Base-by-base conservation (phyloP, 2,329 filamentous ascomycete species). In the Pyrenophora tritici-repentis region DNA sequence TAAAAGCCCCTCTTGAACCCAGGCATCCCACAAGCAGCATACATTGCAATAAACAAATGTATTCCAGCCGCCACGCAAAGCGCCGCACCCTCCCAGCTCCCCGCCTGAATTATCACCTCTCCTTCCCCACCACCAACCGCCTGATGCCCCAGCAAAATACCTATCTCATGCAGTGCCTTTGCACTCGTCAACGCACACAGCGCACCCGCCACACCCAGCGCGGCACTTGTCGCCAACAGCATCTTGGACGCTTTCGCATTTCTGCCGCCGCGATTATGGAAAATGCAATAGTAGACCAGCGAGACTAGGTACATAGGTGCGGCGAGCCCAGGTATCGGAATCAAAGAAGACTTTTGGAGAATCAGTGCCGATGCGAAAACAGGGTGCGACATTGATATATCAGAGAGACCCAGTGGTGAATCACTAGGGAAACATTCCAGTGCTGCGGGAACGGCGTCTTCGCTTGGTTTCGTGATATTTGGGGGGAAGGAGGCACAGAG, bases 61-160 rank as follows among this genome's bases (percentile, higher is more conserved):
- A 54, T 41, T 16, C 39, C 20, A 17, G 38, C 46, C 6, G 50
- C 50, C 5, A 54, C 38, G 36, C 50, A 54, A 14, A 54, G 12
- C 9, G 32, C 46, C 7, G 14, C 46, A 9, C 39, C 39, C 6
- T 42, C 39, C 46, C 46, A 48, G 7, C 46, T 48, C 0, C 39
- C 39, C n/a, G 37, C 45, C 33, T 42, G 37, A 42, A 33, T 26
- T 4, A 16, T 18, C 9, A 44, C 29, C 16, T 40, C 45, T 9
- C 36, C 41, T 29, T 53, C 18, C 8, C 50, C 41, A 13, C 18
- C 36, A 20, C 33, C 18, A 17, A 49, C 17, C 3, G 20, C 18
- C 38, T 32, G 14, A 37, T 42, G 41, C 6, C 50, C 45, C 16
- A 50, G n/a, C 16, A 50, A 10, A n/a, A 31, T 22, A 0, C 33